phyloP scores from a whole-genome alignment of 495 filamentous ascomycete species.

The Cudoniella acicularis region DNA sequence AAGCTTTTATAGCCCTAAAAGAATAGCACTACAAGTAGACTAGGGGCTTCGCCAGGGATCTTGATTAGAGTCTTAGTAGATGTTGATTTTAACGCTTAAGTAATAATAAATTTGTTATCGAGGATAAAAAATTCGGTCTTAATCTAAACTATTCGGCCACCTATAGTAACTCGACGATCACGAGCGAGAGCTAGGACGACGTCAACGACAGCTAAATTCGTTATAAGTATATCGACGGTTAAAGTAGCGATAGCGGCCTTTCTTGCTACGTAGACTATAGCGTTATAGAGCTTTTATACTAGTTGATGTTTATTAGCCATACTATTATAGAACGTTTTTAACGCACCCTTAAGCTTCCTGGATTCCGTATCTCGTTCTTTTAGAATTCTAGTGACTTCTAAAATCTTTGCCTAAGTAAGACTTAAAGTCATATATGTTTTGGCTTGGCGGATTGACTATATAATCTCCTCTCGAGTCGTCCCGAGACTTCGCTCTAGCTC shows the following conservation, averaged over 20 bases:
- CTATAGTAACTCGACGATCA: constrained; percentile 19
- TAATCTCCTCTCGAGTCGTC: constrained; percentile 8
- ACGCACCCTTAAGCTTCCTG: constrained; percentile 12
- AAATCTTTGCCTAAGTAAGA: background rate
- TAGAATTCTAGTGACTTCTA: constrained; percentile 4
- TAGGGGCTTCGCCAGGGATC: constrained; percentile 15
- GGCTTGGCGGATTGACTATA: constrained; percentile 5
- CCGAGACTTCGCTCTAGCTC: constrained; percentile 10
- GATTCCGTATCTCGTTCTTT: constrained; percentile 10
- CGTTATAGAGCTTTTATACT: constrained; percentile 24
- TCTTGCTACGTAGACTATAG: constrained; percentile 17
- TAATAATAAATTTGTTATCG: constrained; percentile 12
- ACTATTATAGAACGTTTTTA: constrained; percentile 11
- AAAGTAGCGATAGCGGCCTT: constrained; percentile 6
- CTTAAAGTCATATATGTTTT: background rate
- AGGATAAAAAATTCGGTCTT: constrained; percentile 16
- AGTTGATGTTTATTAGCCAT: constrained; percentile 25
- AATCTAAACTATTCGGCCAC: constrained; percentile 16
- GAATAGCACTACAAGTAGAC: constrained; percentile 10
- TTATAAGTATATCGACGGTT: constrained; percentile 14
- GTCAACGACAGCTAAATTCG: constrained; percentile 9
- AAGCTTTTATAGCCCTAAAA: constrained; percentile 19
- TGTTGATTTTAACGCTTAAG: constrained; percentile 13
- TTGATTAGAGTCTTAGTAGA: constrained; percentile 11
- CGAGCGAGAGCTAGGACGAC: constrained; percentile 16